These are phyloP conservation scores for Hirsutella minnesotensis DNA, from an alignment of 2,329 filamentous ascomycete species.

Conservation along the genomic window DNA sequence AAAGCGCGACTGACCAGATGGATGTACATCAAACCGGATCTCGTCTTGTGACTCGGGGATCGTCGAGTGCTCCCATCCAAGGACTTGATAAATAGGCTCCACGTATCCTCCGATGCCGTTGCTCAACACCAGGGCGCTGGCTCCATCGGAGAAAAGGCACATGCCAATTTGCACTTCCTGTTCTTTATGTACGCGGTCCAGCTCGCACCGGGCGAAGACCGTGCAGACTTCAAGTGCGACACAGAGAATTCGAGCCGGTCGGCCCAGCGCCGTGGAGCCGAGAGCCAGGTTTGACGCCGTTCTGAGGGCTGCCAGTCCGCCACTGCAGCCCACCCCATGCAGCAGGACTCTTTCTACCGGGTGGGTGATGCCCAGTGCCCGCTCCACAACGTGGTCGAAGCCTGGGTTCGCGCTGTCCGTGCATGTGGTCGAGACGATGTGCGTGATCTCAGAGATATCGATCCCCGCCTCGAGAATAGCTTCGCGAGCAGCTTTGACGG, in stretches of 20 bases:
- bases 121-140: slow-evolving; percentile 51
- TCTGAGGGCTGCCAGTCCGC: slow-evolving; percentile 48
- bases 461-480: slow-evolving; percentile 43
- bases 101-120: slow-evolving; percentile 42
- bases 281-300: slow-evolving; percentile 56
- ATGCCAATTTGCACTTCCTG: slow-evolving; percentile 54
- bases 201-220: slow-evolving; percentile 49
- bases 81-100: slow-evolving; percentile 42
- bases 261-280: slow-evolving; percentile 45
- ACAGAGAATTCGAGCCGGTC: slow-evolving; percentile 51
- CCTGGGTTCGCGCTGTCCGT: slow-evolving; percentile 60
- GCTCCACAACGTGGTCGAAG: slow-evolving; percentile 54
- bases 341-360: slow-evolving; percentile 53
- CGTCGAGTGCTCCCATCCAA: slow-evolving; percentile 53
- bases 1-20: slow-evolving; percentile 39
- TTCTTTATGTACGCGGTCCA: slow-evolving; percentile 47
- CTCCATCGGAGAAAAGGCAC: slow-evolving; percentile 58
- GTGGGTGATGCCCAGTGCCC: slow-evolving; percentile 42
- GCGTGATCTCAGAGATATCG: slow-evolving; percentile 43
- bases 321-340: slow-evolving; percentile 55
- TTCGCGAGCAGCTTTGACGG: slow-evolving; percentile 40
- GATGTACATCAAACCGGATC: slow-evolving; percentile 54
- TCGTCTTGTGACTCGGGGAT: slow-evolving; percentile 50
- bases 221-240: slow-evolving; percentile 53
- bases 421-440: slow-evolving; percentile 56